Evolutionary conservation across 305 asterid species (phyloP), one percentile per base, ranked within the genome.

Genomic region (Salvia sclarea): DNA sequence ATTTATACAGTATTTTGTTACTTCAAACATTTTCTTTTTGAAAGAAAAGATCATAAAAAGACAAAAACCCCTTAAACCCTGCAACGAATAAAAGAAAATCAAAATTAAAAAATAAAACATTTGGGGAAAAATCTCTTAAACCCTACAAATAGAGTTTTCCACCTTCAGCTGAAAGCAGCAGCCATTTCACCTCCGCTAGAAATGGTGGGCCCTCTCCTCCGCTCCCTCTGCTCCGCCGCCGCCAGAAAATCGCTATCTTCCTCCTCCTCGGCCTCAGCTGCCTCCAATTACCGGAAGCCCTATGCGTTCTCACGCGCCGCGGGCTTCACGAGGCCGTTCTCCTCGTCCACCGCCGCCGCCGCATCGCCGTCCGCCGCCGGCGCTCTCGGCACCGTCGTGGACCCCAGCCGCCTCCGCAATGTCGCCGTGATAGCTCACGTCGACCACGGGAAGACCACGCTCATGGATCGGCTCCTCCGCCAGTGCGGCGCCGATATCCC

Each of bases 401-500:
- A 88, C 31, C 95, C 98, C 1, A 59, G 71, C 54, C 83, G 78
- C 47, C 93, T 94, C 45, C 73, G 99, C 70, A 94, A 94, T 66
- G 96, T 94, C 6, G 98, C 99, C 6, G 99, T 94, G 41, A 94
- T 94, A 53, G 99, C 98, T 45, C 99, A 91, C 62, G 99, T 94
- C 4, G 99, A 94, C 78, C 99, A 94, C 70, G 98, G 99, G 14
- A 91, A 94, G 83, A 94, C 99, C 45, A 94, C 98, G 10, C 96
- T 94, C 68, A 94, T 94, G 99, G 98, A 94, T 71, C 84, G 99
- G 75, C 89, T 94, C 64, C 93, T 94, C 68, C 90, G 99, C 21
- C 99, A 91, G 85, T 94, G 99, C 70, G 99, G 99, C 48, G 96
- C 97, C 16, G 96, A 94, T 77, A 82, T 94, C 63, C 97, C 96